Base-by-base conservation (phyloP, 2,329 filamentous ascomycete species). In the Aspergillus caelatus region DNA sequence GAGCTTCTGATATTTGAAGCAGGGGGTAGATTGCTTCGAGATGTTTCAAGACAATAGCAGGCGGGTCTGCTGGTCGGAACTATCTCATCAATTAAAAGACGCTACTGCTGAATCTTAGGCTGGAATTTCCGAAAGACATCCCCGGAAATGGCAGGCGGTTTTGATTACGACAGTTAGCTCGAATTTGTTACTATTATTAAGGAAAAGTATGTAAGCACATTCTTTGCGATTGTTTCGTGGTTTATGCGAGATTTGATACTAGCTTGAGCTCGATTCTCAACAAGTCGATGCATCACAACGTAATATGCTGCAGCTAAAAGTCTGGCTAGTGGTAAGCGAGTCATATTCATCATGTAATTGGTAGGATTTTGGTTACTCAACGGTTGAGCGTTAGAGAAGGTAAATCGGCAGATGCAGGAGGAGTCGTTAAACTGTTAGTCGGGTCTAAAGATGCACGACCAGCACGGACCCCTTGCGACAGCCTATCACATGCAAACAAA, bases 21-120 rank as follows among this genome's bases (percentile, higher is more conserved):
- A 11, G 32, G 3, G 43, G 23, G 21, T 11, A 69, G 9, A 60
- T 69, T 62, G 57, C 68, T 63, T 70, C 67, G 12, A 71, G 62
- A 54, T 70, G 54, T 34, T 60, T 68, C 52, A 71, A 59, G n/a
- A 70, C 57, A 19, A 72, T 62, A 23, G 65, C 41, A 56, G 64
- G 55, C 30, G 60, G 66, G 19, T 8, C 26, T 28, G 36, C 12
- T 28, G 14, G 50, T 19, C 34, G 9, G 11, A 36, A 36, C 1
- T 36, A 36, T 36, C 14, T 36, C 34, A 36, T 36, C 14, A 16
- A 16, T 36, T 14, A 8, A 36, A 14, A 14, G 4, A 36, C 34
- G 34, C 34, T 14, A 14, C 14, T 16, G 12, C 34, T 36, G 5
- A 1, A 12, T 36, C 34, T 36, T 36, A 16, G 12, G 34, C 34